Evolutionary conservation across 331 rosid genomes (phyloP).

Genomic region (Ulmus americana): DNA sequence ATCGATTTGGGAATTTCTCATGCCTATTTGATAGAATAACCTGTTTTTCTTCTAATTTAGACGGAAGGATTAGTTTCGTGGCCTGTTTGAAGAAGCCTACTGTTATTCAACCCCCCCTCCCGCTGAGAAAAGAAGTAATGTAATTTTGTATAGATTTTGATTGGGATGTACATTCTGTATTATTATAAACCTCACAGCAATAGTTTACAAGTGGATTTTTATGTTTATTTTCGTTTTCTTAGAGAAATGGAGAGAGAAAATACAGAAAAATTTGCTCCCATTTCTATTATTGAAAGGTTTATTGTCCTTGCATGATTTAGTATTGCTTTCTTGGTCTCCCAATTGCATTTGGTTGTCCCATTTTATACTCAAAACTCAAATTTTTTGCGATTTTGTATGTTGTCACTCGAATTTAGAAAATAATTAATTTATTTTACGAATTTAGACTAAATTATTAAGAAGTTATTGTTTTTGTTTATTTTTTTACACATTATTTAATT

Average conservation of each 20-base stretch:
- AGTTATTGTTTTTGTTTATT: too few species aligned
- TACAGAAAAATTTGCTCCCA: slow-evolving; percentile 14
- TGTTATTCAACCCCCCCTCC: slow-evolving; percentile 8
- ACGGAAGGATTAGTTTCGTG: slow-evolving; percentile 26
- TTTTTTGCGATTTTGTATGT: too few species aligned
- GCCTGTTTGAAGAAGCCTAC: slow-evolving; percentile 27
- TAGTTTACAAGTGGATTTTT: slow-evolving; percentile 31
- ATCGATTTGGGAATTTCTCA: slow-evolving; percentile 23
- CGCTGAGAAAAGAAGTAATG: slow-evolving; percentile 23
- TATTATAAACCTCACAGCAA: slow-evolving; percentile 45
- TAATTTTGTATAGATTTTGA: slow-evolving; percentile 59
- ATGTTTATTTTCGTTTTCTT: slow-evolving; percentile 21
- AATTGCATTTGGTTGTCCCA: too few species aligned
- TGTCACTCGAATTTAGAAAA: too few species aligned
- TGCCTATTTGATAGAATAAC: slow-evolving; percentile 15
- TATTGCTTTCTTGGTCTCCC: too few species aligned
- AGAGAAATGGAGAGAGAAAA: slow-evolving; percentile 8
- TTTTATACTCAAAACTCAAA: too few species aligned
- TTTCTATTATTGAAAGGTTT: too few species aligned
- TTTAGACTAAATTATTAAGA: too few species aligned
- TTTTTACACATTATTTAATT: too few species aligned
- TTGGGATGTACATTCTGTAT: slow-evolving; percentile 53
- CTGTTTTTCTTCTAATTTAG: slow-evolving; percentile 18
- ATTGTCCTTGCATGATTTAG: too few species aligned
- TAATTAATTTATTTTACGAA: too few species aligned